A percentile compares a stretch with the other conserved stretches of the same genome.
phyloP scores from a whole-genome alignment of 306 rosid species.

The Acacia acuminata region DNA sequence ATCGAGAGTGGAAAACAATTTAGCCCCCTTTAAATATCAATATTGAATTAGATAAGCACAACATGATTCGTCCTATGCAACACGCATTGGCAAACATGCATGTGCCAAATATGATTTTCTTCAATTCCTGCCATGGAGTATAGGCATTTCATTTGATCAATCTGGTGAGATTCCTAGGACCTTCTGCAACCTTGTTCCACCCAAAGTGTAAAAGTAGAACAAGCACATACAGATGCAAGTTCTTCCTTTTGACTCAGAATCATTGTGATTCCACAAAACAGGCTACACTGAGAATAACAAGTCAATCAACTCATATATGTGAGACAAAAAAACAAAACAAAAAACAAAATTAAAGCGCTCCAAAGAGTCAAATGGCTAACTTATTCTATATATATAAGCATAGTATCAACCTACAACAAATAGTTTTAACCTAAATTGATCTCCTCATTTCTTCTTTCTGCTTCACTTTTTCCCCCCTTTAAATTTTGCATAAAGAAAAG shows the following conservation, averaged over 20 bases:
- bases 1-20: too few species aligned
- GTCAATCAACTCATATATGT: constrained; percentile 29
- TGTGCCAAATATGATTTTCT: neutral
- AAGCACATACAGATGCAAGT: constrained; percentile 11
- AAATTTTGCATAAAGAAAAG: constrained; percentile 24
- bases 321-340: constrained; percentile 7
- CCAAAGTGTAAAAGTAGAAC: neutral
- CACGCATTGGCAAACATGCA: neutral
- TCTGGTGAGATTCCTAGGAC: neutral
- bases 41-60: neutral
- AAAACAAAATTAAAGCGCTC: constrained; percentile 31
- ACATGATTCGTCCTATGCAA: neutral
- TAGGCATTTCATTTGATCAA: neutral
- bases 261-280: constrained; percentile 41
- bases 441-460: constrained; percentile 40
- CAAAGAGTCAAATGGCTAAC: constrained; percentile 39
- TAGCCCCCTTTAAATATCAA: too few species aligned
- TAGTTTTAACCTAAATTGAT: constrained; percentile 34
- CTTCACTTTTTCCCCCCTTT: neutral
- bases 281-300: constrained; percentile 19
- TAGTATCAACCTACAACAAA: constrained; percentile 43
- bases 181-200: neutral
- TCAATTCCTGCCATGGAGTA: too few species aligned
- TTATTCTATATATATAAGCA: constrained; percentile 45
- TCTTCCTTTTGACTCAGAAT: constrained; percentile 26